Base-by-base conservation (phyloP, 441 rosid species). In the Bocquillonia castaneifolia region DNA sequence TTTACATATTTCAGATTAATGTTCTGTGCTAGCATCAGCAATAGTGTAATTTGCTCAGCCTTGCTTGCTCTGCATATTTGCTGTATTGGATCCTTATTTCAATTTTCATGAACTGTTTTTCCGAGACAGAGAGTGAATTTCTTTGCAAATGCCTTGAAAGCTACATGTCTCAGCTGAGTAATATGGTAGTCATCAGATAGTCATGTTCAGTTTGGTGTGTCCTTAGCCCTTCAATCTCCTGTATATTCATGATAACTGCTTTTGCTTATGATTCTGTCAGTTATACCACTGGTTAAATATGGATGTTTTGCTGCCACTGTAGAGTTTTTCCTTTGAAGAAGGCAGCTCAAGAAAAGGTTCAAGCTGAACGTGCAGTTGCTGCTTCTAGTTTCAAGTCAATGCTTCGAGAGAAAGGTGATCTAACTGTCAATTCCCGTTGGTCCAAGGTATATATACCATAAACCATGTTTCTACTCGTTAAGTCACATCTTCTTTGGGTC, bases 291-390 rank as follows among this genome's bases (percentile, higher is more conserved):
- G 36, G 23, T 62, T 67, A 63, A 36, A 39, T n/a, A n/a, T 18
- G 54, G 40, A 14, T 60, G 59, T 72, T 51, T 48, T 77, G 59
- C 44, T 74, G 76, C 47, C 48, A 37, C 73, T 79, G 63, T 76
- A 95, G 98, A 85, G 86, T 92, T 68, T 76, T 84, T 67, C 81
- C 86, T 66, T 76, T 95, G 74, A 95, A 84, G 81, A 90, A 76
- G 81, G 87, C 86, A 62, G 90, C 88, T 69, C 86, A 86, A 72
- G 90, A 88, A 73, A 95, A 86, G 78, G 89, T 84, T 68, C 91
- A 76, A 76, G 97, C 89, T 75, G 71, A 80, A 59, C 96, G 91
- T 57, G 83, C 85, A 39, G 90, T 89, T 22, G 82, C 85, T 39
- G 81, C 91, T 65, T 80, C 87, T 59, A 77, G 87, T 79, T 92